Percentiles rank a stretch among this genome's conserved stretches.
Conservation (phyloP, 2,329 filamentous ascomycete species). For the Emmonsiellopsis sp. region DNA sequence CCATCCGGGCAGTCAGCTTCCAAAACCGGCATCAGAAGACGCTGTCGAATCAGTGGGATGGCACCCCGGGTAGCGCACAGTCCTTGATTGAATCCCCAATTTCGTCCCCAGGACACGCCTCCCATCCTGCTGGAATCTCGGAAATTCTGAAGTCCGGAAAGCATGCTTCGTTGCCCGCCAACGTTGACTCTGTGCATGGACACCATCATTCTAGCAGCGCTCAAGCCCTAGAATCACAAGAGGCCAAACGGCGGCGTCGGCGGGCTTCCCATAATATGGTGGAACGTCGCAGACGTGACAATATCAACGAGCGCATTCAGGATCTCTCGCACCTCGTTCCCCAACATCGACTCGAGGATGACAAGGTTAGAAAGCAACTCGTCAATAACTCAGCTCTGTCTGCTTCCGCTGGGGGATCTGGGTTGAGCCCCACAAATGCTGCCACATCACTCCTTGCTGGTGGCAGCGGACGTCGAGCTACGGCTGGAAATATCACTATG, state of each 20-base stretch:
- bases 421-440: conserved; percentile 47
- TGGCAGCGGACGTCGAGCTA: conserved; percentile 70
- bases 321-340: conserved; percentile 92
- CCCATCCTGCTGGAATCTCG: conserved; percentile 64
- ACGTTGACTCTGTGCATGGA: conserved; percentile 53
- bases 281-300: conserved; percentile 87
- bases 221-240: conserved; percentile 64
- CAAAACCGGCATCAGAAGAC: conserved; percentile 66
- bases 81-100: conserved; percentile 86
- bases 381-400: conserved; percentile 86
- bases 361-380: conserved; percentile 92
- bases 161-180: conserved; percentile 79
- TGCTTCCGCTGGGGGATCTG: conserved; percentile 64
- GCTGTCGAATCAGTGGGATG: conserved; percentile 81
- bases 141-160: conserved; percentile 79
- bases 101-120: conserved; percentile 57
- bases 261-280: conserved; percentile 95
- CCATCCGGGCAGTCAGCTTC: conserved; percentile 60
- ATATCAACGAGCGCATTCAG: conserved; percentile 98
- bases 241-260: conserved; percentile 84
- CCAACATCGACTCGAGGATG: conserved; percentile 84
- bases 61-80: conserved; percentile 71
- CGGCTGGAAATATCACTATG: conserved; percentile 79
- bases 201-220: conserved; percentile 32
- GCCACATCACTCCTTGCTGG: conserved; percentile 84